Evolutionary conservation across 164 flowering plant genomes (phyloP), one percentile per base, ranked within the genome.

Genomic region (Macadamia tetraphylla): DNA sequence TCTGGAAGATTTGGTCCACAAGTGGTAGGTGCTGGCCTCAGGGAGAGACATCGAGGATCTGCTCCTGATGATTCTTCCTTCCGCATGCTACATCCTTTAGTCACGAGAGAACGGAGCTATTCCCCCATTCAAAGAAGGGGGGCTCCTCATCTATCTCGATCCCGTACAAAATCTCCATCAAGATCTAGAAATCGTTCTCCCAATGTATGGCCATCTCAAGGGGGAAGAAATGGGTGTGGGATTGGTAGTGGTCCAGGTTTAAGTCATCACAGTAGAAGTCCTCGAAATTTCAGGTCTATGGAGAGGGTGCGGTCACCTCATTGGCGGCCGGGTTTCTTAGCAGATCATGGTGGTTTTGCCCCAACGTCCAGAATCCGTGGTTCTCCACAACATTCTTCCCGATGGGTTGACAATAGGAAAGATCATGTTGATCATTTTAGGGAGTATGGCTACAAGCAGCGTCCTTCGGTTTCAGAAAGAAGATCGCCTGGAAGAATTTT

Each of bases 181-280:
- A 81, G 84, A 73, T 82, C 89, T 42, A 78, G 83, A 81, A 75
- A 71, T 62, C 82, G 78, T 30, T 85, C 87, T 57, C 87, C 87
- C 17, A 71, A 52, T 67, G 29, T 64, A 32, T 82, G 80, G 82
- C 64, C 76, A 42, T 71, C 77, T 46, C 73, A 79, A 35, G 74
- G 78, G 69, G 75, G 80, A 46, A 69, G 83, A 52, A 74, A 58
- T 61, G 68, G 66, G 29, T 57, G 70, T 63, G 73, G 64, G 31
- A 29, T 29, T 55, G 67, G 59, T 58, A 66, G 75, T 4, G 67
- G 64, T 46, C 70, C 67, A 1, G 57, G 70, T 65, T 60, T 67
- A 1, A 77, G 74, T 68, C 66, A 69, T 3, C 78, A 43, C 35
- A 82, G 84, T 68, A 76, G 82, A 62, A 81, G 83, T 65, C 75